Evolutionary conservation across 1,284 basidiomycete genomes (phyloP), one percentile per base, ranked within the genome.

Genomic region (Exobasidium rhododendri): DNA sequence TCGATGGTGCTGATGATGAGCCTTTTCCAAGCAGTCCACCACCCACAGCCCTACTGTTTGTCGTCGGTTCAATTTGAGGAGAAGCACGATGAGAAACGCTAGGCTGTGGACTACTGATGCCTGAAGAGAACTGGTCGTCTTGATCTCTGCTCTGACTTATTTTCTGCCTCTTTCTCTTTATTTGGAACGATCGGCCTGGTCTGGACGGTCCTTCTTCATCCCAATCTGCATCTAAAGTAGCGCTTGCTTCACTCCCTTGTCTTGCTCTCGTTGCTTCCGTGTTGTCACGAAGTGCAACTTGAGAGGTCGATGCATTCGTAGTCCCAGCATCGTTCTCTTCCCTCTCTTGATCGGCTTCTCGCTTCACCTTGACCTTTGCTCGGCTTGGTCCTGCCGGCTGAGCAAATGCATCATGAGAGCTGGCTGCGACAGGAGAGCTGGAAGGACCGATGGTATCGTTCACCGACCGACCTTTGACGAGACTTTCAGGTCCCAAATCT

Each of bases 151-250:
- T 60, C 10, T 66, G 65, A 30, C 64, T 69, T 3, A 63, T 62
- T 44, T 61, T 67, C 47, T 68, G 67, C 50, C 69, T 71, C 26
- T 58, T 40, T 61, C 67, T 71, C 55, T 71, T 66, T 56, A 64
- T 71, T 13, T 51, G 60, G 35, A 69, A 71, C 11, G 68, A 66
- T 2, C 70, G 61, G 24, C 69, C 69, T 6, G 71, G 71, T n/a
- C 69, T 59, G 46, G 63, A 66, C 3, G 69, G 69, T 50, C 67
- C 62, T 22, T 68, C 67, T n/a, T 71, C 70, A 31, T 71, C 71
- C 70, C 70, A 71, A 31, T 71, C 71, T 4, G 64, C 63, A 43
- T 73, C 60, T 4, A 29, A 20, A 40, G 22, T 67, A 29, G 69
- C 66, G 2, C 64, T 67, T 4, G 60, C 63, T 26, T 65, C 56